Conservation (phyloP, 768 basidiomycete species). For the Agrocybe pediades region DNA sequence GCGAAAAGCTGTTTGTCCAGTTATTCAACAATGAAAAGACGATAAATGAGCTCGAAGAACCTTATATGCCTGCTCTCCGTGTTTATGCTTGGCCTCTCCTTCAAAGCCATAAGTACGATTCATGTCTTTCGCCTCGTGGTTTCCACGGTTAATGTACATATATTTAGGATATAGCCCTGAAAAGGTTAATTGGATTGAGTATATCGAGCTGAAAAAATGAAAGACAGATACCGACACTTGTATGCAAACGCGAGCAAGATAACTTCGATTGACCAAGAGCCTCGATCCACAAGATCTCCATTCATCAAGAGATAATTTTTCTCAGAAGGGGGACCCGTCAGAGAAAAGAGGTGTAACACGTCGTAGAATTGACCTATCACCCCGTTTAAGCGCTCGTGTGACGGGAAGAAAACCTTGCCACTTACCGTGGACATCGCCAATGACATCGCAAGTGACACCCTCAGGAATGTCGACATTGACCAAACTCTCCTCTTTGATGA, state of each 20-base stretch:
- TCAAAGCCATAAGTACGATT: conserved; percentile 93
- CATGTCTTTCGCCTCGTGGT: conserved; percentile 98
- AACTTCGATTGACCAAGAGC: conserved; percentile 94
- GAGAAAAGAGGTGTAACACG: conserved; percentile 79
- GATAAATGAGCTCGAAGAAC: conserved; percentile 32
- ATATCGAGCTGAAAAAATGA: neutral
- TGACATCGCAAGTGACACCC: conserved; percentile 86
- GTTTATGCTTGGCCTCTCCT: conserved; percentile 95
- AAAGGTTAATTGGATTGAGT: conserved; percentile 7
- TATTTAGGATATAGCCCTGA: conserved; percentile 88
- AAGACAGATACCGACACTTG: conserved; percentile 68
- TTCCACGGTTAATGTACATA: conserved; percentile 95
- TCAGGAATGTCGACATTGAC: conserved; percentile 76
- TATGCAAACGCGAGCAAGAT: conserved; percentile 92
- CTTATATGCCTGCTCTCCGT: conserved; percentile 94
- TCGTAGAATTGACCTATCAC: conserved; percentile 90
- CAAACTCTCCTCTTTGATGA: conserved; percentile 78
- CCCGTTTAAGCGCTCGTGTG: neutral
- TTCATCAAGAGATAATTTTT: conserved; percentile 91
- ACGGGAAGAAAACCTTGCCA: conserved; percentile 4
- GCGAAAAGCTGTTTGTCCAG: conserved; percentile 71
- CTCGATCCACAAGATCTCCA: conserved; percentile 96
- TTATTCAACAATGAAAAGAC: neutral
- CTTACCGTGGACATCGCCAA: conserved; percentile 93
- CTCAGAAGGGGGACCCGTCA: conserved; percentile 84